A percentile compares a stretch with the other conserved stretches of the same genome.
Evolutionary conservation across 495 filamentous ascomycete species (phyloP).

Genomic region (Podospora pseudopauciseta): DNA sequence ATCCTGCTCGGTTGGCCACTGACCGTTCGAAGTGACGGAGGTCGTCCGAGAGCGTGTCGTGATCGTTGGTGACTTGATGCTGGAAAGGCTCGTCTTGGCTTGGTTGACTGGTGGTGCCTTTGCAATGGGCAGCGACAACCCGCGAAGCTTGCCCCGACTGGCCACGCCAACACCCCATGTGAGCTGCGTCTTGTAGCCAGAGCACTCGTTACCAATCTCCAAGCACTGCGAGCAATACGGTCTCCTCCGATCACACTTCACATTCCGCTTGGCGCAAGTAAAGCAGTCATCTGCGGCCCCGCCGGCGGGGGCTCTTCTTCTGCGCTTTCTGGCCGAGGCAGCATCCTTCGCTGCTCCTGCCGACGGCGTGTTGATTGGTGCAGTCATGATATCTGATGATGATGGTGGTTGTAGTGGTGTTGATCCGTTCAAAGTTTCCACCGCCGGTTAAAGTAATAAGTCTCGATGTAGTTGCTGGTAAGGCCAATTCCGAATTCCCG

Average conservation of each 20-base stretch:
- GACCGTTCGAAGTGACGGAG: slow-evolving; percentile 34
- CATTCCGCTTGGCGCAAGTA: slow-evolving; percentile 76
- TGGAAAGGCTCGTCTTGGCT: slow-evolving; percentile 36
- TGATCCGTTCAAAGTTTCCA: neutral
- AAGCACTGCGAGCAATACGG: slow-evolving; percentile 96
- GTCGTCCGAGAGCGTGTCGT: slow-evolving; percentile 37
- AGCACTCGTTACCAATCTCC: slow-evolving; percentile 87
- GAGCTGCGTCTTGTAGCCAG: slow-evolving; percentile 93
- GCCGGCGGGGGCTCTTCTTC: slow-evolving; percentile 81
- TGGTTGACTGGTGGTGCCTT: slow-evolving; percentile 59
- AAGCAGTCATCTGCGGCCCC: slow-evolving; percentile 96
- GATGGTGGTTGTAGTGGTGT: neutral
- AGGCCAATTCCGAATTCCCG: neutral
- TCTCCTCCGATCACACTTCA: slow-evolving; percentile 84
- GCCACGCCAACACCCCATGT: slow-evolving; percentile 98
- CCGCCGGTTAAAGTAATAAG: neutral
- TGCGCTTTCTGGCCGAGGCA: slow-evolving; percentile 65
- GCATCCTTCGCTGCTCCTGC: slow-evolving; percentile 40
- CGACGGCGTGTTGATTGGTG: slow-evolving; percentile 40
- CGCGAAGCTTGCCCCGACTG: slow-evolving; percentile 90
- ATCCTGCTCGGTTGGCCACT: slow-evolving; percentile 40
- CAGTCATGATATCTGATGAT: slow-evolving; percentile 38
- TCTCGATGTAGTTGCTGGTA: neutral
- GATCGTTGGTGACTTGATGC: slow-evolving; percentile 31
- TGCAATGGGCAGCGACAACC: slow-evolving; percentile 78